These are phyloP conservation scores for Camellia granthamiana DNA, from an alignment of 148 eudicot species.

Conservation along the genomic window DNA sequence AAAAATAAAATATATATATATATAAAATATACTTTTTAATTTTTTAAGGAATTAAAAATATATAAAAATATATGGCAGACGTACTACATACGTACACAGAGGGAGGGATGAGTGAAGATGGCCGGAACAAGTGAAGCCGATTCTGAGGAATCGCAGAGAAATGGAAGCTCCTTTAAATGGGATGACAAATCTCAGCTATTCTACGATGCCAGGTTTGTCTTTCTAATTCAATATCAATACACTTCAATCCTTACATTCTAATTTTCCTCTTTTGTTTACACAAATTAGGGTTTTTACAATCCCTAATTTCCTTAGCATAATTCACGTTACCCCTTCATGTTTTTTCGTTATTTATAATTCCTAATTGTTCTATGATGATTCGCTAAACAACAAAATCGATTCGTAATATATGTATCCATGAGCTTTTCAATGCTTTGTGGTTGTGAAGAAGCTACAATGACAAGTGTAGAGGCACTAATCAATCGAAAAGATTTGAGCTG, in stretches of 20 bases:
- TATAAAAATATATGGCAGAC: too few relatives aligned
- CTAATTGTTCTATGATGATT: background rate
- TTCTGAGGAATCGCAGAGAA: constrained; percentile 15
- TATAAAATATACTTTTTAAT: too few relatives aligned
- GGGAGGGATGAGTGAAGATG: background rate
- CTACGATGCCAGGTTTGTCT: constrained; percentile 65
- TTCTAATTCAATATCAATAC: background rate
- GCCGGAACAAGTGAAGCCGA: constrained; percentile 20
- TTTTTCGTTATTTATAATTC: background rate
- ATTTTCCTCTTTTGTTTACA: background rate
- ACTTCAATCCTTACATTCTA: background rate
- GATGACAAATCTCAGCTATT: constrained; percentile 74
- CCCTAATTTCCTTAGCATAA: background rate
- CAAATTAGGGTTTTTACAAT: constrained; percentile 15
- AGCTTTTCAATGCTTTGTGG: background rate
- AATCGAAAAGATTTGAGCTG: background rate
- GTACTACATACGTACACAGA: background rate
- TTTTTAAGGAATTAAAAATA: too few relatives aligned
- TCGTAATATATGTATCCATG: background rate
- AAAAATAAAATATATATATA: too few relatives aligned
- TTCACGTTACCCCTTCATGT: background rate
- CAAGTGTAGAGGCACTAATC: background rate
- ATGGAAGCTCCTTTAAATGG: constrained; percentile 59
- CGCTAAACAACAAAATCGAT: too few relatives aligned
- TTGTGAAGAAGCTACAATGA: background rate